Evolutionary conservation across 805 yeast species (phyloP).

Genomic region (Saturnispora gosingensis): DNA sequence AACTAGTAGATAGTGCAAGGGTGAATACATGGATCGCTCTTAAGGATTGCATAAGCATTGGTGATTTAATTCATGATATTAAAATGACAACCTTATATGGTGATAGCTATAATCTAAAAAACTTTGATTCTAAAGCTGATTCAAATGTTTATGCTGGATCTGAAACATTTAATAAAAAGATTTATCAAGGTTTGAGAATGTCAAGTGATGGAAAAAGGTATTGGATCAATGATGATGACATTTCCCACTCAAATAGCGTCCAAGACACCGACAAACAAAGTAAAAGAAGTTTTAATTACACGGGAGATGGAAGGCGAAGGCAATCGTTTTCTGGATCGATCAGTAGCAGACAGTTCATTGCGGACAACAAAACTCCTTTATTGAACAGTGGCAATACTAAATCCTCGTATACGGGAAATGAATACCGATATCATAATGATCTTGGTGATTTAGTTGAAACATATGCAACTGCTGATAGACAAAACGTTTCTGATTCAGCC

Average conservation of each 20-base stretch:
- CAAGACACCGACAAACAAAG: neutral
- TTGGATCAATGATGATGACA: slow-evolving; percentile 45
- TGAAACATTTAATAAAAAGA: slow-evolving; percentile 48
- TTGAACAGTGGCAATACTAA: neutral
- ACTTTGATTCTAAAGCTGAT: slow-evolving; percentile 65
- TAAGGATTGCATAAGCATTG: slow-evolving; percentile 64
- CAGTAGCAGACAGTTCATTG: neutral
- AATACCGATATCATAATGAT: slow-evolving; percentile 5
- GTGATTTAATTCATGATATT: slow-evolving; percentile 77
- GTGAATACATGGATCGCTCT: slow-evolving; percentile 53
- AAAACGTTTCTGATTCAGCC: neutral
- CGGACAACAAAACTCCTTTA: neutral
- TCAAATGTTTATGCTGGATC: slow-evolving; percentile 19
- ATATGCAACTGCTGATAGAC: neutral
- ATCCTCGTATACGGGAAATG: neutral
- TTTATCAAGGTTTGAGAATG: slow-evolving; percentile 78
- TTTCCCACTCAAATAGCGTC: neutral
- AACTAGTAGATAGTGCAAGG: slow-evolving; percentile 62
- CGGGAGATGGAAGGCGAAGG: slow-evolving; percentile 1
- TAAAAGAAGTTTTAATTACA: neutral
- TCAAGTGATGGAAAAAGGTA: slow-evolving; percentile 73
- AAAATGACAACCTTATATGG: slow-evolving; percentile 57
- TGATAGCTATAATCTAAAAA: slow-evolving; percentile 66
- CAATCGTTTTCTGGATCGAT: slow-evolving; percentile 14
- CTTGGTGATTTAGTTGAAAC: slow-evolving; percentile 5